A percentile compares a stretch with the other conserved stretches of the same genome.
phyloP scores from a whole-genome alignment of 495 filamentous ascomycete species.

The Evernia prunastri region DNA sequence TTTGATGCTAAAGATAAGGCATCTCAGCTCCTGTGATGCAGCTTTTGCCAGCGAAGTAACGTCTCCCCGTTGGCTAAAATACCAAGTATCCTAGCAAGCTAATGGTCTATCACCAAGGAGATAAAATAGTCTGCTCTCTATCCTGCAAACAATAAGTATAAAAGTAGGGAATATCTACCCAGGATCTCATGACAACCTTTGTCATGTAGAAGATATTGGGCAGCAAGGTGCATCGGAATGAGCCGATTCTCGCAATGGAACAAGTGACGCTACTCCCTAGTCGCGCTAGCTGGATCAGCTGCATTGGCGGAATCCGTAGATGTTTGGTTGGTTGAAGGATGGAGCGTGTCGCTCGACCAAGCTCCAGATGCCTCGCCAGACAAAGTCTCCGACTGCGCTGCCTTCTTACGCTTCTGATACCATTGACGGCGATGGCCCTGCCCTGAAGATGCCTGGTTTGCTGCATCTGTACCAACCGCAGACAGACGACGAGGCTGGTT shows the following conservation, averaged over 20 bases:
- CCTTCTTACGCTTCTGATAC: constrained; percentile 5
- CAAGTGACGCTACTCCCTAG: not conserved
- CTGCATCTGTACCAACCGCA: not conserved
- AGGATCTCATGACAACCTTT: not conserved
- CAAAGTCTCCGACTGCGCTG: not conserved
- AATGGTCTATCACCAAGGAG: not conserved
- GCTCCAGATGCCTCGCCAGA: constrained; percentile 3
- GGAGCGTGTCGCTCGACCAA: constrained; percentile 10
- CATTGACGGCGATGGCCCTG: constrained; percentile 5
- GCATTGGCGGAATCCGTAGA: not conserved
- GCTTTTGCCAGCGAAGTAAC: not conserved
- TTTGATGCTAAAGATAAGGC: not conserved
- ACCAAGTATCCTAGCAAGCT: not conserved
- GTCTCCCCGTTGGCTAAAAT: not conserved
- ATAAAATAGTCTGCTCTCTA: not conserved
- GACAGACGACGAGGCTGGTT: constrained; percentile 13
- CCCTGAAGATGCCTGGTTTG: not conserved
- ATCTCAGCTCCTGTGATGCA: not conserved
- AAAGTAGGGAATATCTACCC: not conserved
- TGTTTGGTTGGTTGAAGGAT: not conserved
- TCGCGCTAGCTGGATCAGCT: not conserved
- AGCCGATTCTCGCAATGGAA: not conserved
- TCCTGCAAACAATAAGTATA: not conserved
- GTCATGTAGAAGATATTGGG: not conserved
- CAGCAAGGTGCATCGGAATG: not conserved